Conservation (phyloP, 345 rosid genomes). For the Sonneratia alba region DNA sequence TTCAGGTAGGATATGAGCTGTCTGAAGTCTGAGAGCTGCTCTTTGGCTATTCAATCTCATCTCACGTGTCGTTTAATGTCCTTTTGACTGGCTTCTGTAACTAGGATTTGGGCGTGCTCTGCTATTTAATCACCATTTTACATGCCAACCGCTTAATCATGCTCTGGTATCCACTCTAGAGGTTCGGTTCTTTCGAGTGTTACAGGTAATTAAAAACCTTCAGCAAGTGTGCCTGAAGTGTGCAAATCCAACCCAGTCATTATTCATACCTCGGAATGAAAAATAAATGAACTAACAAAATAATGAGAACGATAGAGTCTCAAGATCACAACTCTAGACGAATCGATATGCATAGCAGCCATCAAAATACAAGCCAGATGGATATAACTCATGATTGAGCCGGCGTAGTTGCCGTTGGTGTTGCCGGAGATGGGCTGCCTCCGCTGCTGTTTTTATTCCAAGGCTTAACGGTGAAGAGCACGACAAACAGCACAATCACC, state of each 20-base stretch:
- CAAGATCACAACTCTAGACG: background rate
- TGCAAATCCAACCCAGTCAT: background rate
- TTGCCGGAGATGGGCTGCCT: background rate
- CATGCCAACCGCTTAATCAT: background rate
- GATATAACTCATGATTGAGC: background rate
- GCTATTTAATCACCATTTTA: background rate
- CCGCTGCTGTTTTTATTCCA: slow-evolving; percentile 16
- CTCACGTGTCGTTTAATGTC: background rate
- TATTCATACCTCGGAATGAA: background rate
- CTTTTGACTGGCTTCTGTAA: background rate
- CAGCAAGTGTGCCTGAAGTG: background rate
- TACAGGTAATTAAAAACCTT: background rate
- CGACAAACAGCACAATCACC: slow-evolving; percentile 23
- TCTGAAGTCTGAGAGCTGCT: background rate
- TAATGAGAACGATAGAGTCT: background rate
- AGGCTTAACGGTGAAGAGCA: slow-evolving; percentile 23
- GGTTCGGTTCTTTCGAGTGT: background rate
- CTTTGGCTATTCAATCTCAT: background rate
- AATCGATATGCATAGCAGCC: slow-evolving; percentile 5
- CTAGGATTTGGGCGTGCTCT: background rate
- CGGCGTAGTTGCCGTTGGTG: slow-evolving; percentile 9
- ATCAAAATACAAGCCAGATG: background rate
- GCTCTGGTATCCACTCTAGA: background rate
- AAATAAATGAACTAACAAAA: slow-evolving; percentile 3
- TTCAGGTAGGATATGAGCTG: background rate